Base-by-base conservation (phyloP, 1,284 basidiomycete genomes). In the Ganoderma multipileum region DNA sequence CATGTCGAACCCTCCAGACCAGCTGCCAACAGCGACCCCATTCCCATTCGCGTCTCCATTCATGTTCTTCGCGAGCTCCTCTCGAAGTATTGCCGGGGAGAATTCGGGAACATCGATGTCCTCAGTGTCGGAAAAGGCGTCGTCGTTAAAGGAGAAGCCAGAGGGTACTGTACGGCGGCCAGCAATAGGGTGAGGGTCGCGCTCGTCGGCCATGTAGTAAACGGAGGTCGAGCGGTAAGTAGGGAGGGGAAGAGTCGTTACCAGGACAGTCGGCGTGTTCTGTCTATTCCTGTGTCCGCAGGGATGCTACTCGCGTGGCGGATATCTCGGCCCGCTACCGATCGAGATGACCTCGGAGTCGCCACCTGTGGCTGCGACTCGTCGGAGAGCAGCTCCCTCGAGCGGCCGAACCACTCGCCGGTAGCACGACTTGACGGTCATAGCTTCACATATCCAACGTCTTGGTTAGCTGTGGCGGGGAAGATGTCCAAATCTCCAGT, bases 401-500 rank as follows among this genome's bases (percentile, higher is more conserved):
- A n/a, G n/a, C n/a, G n/a, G n/a, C n/a, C 9, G 36, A 9, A 36
- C 36, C 36, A 36, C 9, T 5, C 9, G 4, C 9, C 9, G 38
- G 38, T 11, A 39, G 38, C 2, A 23, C 63, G 8, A 59, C 57
- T 50, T 50, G 41, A 18, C 38, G 9, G 18, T 33, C 54, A 38
- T 4, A 38, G 7, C 23, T 14, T 52, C 47, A 26, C 36, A 5
- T 20, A 39, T 23, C 2, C 58, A 60, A 60, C n/a, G 2, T 28
- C 33, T 11, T 23, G n/a, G 26, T 30, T 1, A 20, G 8, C 30
- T 9, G 9, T 18, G 8, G n/a, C 18, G 33, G 38, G 30, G 7
- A 65, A 61, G 62, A 91, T 88, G 87, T 81, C 83, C 6, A 90
- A 87, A 75, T 94, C 94, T 2, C 93, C 94, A 1, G 93, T 97